These are phyloP conservation scores for Talaromyces trachyspermus DNA, from an alignment of 495 filamentous ascomycete species.

Conservation along the genomic window DNA sequence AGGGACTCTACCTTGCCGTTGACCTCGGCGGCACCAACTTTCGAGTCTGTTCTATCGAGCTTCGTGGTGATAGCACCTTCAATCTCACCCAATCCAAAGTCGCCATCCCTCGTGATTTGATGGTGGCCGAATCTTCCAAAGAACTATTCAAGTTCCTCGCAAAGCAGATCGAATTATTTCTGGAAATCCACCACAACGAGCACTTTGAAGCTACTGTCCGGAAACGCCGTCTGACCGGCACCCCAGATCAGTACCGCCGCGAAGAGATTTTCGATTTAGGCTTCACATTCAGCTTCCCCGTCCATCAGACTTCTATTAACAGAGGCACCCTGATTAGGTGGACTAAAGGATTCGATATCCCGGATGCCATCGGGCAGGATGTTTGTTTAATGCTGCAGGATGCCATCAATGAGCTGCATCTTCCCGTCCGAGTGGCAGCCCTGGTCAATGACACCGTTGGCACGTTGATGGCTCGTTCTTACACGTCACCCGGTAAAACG, in stretches of 20 bases:
- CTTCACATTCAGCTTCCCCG: conserved; percentile 97
- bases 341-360: conserved; percentile 98
- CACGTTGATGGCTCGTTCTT: conserved; percentile 94
- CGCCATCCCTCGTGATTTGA: conserved; percentile 79
- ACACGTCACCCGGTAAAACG: conserved; percentile 83
- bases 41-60: conserved; percentile 86
- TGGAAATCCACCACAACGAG: conserved; percentile 79
- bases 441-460: conserved; percentile 97
- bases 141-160: conserved; percentile 92
- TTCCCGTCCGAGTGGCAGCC: conserved; percentile 88
- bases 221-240: conserved; percentile 48
- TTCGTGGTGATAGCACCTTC: conserved; percentile 91
- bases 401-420: conserved; percentile 80
- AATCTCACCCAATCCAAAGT: conserved; percentile 86
- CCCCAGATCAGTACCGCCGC: conserved; percentile 45
- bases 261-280: conserved; percentile 82
- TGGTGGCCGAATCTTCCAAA: conserved; percentile 78
- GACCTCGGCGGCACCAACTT: conserved; percentile 98
- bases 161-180: conserved; percentile 81
- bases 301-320: conserved; percentile 89
- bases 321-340: conserved; percentile 86
- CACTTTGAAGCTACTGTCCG: conserved; percentile 69
- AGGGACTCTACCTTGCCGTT: conserved; percentile 94
- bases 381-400: conserved; percentile 82
- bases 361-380: conserved; percentile 86